Conservation (phyloP, 306 rosid genomes). For the Fagus sylvatica region DNA sequence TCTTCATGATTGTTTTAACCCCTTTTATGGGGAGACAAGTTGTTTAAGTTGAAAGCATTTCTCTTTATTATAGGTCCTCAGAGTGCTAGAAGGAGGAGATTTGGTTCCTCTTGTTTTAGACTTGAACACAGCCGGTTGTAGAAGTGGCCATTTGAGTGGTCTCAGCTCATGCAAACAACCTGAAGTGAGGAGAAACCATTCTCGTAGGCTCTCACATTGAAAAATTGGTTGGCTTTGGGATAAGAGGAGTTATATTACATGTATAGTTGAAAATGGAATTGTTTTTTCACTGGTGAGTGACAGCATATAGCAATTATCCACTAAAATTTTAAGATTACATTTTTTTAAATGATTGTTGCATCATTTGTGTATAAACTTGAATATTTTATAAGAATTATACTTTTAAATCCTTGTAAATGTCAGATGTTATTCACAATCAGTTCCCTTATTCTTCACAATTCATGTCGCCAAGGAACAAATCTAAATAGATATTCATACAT, state of each 20-base stretch:
- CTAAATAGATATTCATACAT: too few relatives aligned
- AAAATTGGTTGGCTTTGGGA: conserved; percentile 24
- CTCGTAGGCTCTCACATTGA: conserved; percentile 84
- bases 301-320: not conserved
- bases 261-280: conserved; percentile 12
- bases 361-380: not conserved
- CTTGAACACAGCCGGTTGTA: conserved; percentile 61
- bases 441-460: not conserved
- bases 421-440: not conserved
- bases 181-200: conserved; percentile 55
- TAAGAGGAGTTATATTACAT: not conserved
- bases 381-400: not conserved
- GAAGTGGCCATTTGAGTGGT: conserved; percentile 76
- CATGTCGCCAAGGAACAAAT: not conserved
- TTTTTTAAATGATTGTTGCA: not conserved
- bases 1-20: not conserved
- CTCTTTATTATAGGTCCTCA: conserved; percentile 55
- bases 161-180: conserved; percentile 44
- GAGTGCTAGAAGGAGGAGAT: conserved; percentile 89
- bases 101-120: conserved; percentile 64
- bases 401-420: not conserved
- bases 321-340: not conserved
- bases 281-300: not conserved
- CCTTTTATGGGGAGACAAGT: not conserved
- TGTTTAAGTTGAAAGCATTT: conserved; percentile 15